These are phyloP conservation scores for Alternaria alternata DNA, from an alignment of 2,329 filamentous ascomycete species.

Conservation along the genomic window DNA sequence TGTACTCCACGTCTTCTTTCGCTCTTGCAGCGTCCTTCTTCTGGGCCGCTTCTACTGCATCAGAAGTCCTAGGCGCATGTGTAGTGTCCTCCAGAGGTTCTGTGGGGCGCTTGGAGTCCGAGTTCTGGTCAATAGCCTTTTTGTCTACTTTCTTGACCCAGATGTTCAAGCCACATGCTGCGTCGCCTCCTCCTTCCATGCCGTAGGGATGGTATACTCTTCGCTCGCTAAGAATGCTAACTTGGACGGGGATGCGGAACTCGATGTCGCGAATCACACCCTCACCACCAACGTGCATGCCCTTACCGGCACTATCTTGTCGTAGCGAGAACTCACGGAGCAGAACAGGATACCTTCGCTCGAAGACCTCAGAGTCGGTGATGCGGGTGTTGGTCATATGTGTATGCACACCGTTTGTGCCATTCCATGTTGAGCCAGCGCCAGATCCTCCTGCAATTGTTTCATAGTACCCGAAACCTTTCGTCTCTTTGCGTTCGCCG, in stretches of 20 bases:
- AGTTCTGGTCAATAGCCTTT: constrained; percentile 35
- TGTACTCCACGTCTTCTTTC: constrained; percentile 61
- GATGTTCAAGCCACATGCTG: constrained; percentile 79
- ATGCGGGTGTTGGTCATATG: constrained; percentile 90
- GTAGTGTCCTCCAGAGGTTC: constrained; percentile 15
- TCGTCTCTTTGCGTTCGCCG: constrained; percentile 59
- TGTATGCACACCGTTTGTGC: constrained; percentile 78
- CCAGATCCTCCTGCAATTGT: constrained; percentile 82
- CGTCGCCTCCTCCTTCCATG: constrained; percentile 82
- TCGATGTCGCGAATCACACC: constrained; percentile 83
- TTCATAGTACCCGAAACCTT: constrained; percentile 87
- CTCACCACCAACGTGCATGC: constrained; percentile 75
- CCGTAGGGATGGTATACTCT: constrained; percentile 82
- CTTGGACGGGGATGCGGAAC: constrained; percentile 78
- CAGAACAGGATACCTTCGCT: constrained; percentile 78
- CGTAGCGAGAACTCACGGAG: constrained; percentile 74
- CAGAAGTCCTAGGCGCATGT: constrained; percentile 60
- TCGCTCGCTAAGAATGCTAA: constrained; percentile 79
- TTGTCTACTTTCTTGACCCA: constrained; percentile 77
- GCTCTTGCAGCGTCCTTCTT: constrained; percentile 37
- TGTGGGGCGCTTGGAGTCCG: constrained; percentile 33
- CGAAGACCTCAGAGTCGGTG: constrained; percentile 81
- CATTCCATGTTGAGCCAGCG: constrained; percentile 76
- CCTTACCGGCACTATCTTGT: constrained; percentile 68
- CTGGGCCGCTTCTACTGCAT: constrained; percentile 43